Evolutionary conservation across 2,329 filamentous ascomycete genomes (phyloP).

Genomic region (Hypoxylon sp.): DNA sequence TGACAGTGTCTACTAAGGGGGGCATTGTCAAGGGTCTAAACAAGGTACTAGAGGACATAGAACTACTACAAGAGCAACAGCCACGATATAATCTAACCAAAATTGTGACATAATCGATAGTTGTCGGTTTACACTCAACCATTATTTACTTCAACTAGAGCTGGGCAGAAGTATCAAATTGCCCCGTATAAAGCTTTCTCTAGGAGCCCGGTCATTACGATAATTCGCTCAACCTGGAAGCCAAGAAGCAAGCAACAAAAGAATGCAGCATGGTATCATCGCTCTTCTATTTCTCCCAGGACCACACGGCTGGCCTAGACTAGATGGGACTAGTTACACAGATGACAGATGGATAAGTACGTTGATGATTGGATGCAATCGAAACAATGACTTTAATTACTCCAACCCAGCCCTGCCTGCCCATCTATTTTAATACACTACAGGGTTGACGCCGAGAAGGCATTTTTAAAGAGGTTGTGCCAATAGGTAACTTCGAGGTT

Average conservation of each 20-base stretch:
- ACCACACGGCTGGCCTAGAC: slow-evolving; percentile 26
- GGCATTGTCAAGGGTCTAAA: not conserved
- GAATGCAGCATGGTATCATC: slow-evolving; percentile 30
- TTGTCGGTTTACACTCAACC: not conserved
- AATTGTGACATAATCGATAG: not conserved
- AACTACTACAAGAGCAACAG: not conserved
- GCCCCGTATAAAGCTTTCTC: not conserved
- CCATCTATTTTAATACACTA: slow-evolving; percentile 43
- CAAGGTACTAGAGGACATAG: not conserved
- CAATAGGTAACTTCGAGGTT: not conserved
- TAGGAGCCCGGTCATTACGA: not conserved
- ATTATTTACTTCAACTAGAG: not conserved
- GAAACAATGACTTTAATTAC: slow-evolving; percentile 40
- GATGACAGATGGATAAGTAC: slow-evolving; percentile 23
- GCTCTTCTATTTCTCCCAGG: slow-evolving; percentile 31
- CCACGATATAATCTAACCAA: not conserved
- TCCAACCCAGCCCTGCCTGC: slow-evolving; percentile 36
- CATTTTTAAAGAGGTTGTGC: slow-evolving; percentile 26
- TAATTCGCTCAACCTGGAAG: not conserved
- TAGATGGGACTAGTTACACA: slow-evolving; percentile 33
- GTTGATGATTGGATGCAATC: slow-evolving; percentile 25
- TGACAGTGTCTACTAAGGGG: not conserved
- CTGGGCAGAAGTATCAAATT: not conserved
- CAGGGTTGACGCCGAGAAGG: slow-evolving; percentile 28
- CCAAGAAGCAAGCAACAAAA: slow-evolving; percentile 3